phyloP scores from a whole-genome alignment of 2,329 filamentous ascomycete species.

The Cryphonectria radicalis region DNA sequence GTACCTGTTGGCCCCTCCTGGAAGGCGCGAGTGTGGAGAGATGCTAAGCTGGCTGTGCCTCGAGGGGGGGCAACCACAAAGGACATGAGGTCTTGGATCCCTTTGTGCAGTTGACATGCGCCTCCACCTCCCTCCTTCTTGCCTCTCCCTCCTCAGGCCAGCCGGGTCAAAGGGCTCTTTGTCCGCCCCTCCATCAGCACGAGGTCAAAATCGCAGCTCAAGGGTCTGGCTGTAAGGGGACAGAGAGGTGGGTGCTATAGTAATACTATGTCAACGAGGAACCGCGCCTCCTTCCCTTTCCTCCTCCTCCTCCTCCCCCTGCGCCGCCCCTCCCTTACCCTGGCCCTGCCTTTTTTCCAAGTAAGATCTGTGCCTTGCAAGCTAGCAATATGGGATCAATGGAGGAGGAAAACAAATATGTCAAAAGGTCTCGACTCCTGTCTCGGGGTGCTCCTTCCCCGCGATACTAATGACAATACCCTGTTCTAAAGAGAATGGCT shows the following conservation, averaged over 20 bases:
- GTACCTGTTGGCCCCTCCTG: constrained; percentile 9
- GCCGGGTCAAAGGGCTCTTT: not conserved
- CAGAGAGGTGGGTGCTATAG: not conserved
- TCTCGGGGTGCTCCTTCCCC: constrained; percentile 10
- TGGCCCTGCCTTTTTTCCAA: not conserved
- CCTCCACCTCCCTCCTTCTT: no score
- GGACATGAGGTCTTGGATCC: not conserved
- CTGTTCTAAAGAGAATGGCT: constrained; percentile 17
- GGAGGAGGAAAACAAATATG: constrained; percentile 6
- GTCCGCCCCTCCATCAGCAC: not conserved
- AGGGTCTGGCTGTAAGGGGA: not conserved
- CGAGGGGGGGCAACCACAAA: constrained; percentile 22
- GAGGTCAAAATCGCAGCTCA: not conserved
- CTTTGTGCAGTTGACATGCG: not conserved
- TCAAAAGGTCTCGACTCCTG: constrained; percentile 17
- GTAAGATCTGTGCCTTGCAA: not conserved
- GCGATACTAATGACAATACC: constrained; percentile 15
- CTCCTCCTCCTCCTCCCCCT: no score
- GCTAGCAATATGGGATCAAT: not conserved
- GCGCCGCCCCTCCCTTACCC: no score
- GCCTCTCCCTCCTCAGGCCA: no score
- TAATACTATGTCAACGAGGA: not conserved
- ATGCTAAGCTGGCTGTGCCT: not conserved
- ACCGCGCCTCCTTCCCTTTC: not conserved
- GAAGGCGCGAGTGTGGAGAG: not conserved